Conservation (phyloP, 73 alveolate species). For the Blepharisma stoltei region DNA sequence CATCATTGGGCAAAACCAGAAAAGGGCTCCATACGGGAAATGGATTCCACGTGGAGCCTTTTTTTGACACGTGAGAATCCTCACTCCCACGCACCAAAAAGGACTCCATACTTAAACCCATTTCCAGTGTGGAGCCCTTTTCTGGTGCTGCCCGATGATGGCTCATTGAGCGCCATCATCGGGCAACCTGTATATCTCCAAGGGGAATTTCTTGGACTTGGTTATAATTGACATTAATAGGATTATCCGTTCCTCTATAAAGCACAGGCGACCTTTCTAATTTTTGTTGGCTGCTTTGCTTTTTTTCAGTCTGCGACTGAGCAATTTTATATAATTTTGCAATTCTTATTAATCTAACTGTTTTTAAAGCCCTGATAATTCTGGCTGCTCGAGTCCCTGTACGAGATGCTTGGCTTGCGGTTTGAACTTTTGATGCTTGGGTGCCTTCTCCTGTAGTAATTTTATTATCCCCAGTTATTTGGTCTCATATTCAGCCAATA, state of each 20-base stretch:
- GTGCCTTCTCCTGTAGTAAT: conserved; percentile 54
- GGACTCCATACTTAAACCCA: too few relatives aligned
- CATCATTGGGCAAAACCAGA: too few relatives aligned
- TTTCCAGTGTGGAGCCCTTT: too few relatives aligned
- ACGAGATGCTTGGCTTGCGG: conserved; percentile 81
- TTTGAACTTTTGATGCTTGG: conserved; percentile 55
- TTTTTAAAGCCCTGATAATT: conserved; percentile 62
- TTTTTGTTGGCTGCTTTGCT: conserved; percentile 41
- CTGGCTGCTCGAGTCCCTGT: conserved; percentile 68
- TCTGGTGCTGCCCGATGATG: too few relatives aligned
- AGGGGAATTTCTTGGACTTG: background rate
- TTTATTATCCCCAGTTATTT: conserved; percentile 47
- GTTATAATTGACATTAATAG: too few relatives aligned
- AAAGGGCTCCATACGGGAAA: too few relatives aligned
- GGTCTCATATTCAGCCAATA: conserved; percentile 78
- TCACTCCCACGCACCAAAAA: too few relatives aligned
- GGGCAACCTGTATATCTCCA: too few relatives aligned
- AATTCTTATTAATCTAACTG: conserved; percentile 45
- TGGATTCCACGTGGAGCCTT: too few relatives aligned
- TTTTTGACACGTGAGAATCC: too few relatives aligned
- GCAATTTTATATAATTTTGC: conserved; percentile 54
- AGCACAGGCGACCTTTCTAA: background rate
- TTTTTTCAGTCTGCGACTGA: conserved; percentile 36
- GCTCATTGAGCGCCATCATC: too few relatives aligned
- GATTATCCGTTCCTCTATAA: conserved; percentile 29